Evolutionary conservation across 495 filamentous ascomycete genomes (phyloP).

Genomic region (Lasiosphaeris hirsuta): DNA sequence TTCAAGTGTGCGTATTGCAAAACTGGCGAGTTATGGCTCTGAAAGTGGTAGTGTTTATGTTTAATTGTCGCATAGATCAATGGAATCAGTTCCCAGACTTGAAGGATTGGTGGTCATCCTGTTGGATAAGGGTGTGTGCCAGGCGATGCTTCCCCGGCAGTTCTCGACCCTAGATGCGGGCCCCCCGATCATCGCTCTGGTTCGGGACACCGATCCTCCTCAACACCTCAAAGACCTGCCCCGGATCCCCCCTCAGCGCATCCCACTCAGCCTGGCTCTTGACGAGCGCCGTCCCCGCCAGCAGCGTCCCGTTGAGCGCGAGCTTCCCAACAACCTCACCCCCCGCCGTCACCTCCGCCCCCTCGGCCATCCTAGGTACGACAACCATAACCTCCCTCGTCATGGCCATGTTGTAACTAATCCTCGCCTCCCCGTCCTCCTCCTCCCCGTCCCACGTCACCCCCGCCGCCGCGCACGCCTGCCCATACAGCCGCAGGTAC

Average conservation of each 20-base stretch:
- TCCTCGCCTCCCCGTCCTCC: slow-evolving; percentile 47
- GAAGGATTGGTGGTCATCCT: too few relatives aligned
- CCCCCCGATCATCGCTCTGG: too few relatives aligned
- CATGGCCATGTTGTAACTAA: slow-evolving; percentile 80
- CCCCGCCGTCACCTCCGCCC: slow-evolving; percentile 16
- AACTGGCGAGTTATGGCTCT: too few relatives aligned
- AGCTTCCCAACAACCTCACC: slow-evolving; percentile 53
- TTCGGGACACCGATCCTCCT: slow-evolving; percentile 57
- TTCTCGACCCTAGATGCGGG: too few relatives aligned
- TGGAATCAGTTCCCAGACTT: too few relatives aligned
- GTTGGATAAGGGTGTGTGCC: too few relatives aligned
- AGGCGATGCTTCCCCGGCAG: too few relatives aligned
- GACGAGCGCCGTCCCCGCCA: slow-evolving; percentile 80
- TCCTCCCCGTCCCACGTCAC: slow-evolving; percentile 4
- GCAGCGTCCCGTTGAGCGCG: slow-evolving; percentile 71
- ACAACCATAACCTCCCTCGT: slow-evolving; percentile 66
- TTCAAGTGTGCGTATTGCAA: too few relatives aligned
- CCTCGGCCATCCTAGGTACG: slow-evolving; percentile 56
- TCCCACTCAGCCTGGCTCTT: slow-evolving; percentile 72
- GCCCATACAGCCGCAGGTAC: slow-evolving; percentile 51
- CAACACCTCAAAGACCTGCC: slow-evolving; percentile 53
- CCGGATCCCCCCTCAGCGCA: slow-evolving; percentile 48
- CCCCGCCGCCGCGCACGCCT: slow-evolving; percentile 37
- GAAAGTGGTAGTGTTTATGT: too few relatives aligned
- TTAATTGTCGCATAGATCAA: too few relatives aligned